Conservation (phyloP, 164 flowering plant genomes). For the Saururus chinensis region DNA sequence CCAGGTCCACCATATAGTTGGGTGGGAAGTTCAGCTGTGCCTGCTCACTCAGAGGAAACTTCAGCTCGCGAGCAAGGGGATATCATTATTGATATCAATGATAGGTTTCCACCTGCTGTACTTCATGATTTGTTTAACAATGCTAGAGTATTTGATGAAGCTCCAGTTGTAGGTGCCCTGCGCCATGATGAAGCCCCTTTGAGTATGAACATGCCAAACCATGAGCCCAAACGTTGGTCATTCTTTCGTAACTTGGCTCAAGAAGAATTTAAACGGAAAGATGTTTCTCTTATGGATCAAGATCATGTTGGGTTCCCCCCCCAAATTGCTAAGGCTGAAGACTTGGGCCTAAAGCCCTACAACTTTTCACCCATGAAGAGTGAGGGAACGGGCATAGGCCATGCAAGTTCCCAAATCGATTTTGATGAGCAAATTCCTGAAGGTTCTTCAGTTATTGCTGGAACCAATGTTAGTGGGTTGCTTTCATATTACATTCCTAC, state of each 20-base stretch:
- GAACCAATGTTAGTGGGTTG: constrained; percentile 6
- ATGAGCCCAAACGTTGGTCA: constrained; percentile 89
- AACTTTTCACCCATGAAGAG: constrained; percentile 21
- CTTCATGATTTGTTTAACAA: constrained; percentile 74
- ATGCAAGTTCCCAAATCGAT: constrained; percentile 19
- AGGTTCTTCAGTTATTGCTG: constrained; percentile 15
- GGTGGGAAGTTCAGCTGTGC: constrained; percentile 21
- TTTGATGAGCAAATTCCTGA: constrained; percentile 22
- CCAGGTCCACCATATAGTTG: constrained; percentile 17
- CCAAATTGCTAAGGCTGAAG: constrained; percentile 28
- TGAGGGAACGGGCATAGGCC: constrained; percentile 22
- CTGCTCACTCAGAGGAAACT: constrained; percentile 22
- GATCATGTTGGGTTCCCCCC: constrained; percentile 50
- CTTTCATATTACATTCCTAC: constrained; percentile 21
- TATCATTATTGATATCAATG: constrained; percentile 79
- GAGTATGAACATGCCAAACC: constrained; percentile 81
- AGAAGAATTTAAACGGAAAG: constrained; percentile 40
- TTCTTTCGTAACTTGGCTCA: constrained; percentile 79
- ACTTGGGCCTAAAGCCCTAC: constrained; percentile 24
- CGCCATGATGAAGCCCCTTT: constrained; percentile 60
- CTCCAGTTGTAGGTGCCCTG: constrained; percentile 26
- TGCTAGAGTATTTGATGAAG: constrained; percentile 35
- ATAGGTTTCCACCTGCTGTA: constrained; percentile 77
- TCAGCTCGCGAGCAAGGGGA: constrained; percentile 34
- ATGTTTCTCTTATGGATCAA: constrained; percentile 81